Evolutionary conservation across 2,329 filamentous ascomycete species (phyloP).

Genomic region (Geosmithia flava): DNA sequence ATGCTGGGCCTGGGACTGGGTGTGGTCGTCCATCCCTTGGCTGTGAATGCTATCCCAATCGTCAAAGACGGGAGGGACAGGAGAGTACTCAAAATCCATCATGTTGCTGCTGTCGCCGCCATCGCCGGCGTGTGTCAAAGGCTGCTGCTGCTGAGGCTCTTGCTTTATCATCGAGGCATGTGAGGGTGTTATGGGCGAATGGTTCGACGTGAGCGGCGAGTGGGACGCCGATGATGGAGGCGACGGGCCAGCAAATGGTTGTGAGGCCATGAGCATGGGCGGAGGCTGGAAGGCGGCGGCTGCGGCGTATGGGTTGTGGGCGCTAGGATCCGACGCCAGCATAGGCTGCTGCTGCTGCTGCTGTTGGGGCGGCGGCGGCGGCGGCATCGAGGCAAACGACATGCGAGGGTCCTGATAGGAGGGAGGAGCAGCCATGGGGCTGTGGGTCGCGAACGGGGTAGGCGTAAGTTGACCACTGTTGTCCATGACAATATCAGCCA

Average conservation of each 20-base stretch:
- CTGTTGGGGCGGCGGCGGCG: slow-evolving; percentile 15
- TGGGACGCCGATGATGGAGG: slow-evolving; percentile 17
- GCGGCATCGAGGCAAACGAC: slow-evolving; percentile 17
- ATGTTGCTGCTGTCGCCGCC: slow-evolving; percentile 12
- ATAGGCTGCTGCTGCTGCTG: slow-evolving; percentile 17
- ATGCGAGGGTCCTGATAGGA: slow-evolving; percentile 15
- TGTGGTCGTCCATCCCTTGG: slow-evolving; percentile 18
- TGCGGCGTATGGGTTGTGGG: slow-evolving; percentile 13
- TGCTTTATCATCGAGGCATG: slow-evolving; percentile 22
- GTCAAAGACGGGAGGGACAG: slow-evolving; percentile 22
- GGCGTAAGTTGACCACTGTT: slow-evolving; percentile 14
- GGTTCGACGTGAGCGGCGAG: slow-evolving; percentile 14
- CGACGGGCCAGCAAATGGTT: slow-evolving; percentile 17
- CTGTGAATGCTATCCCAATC: slow-evolving; percentile 27
- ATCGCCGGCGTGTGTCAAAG: slow-evolving; percentile 7
- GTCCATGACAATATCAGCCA: slow-evolving; percentile 33
- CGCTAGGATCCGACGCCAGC: slow-evolving; percentile 7
- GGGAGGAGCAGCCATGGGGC: slow-evolving; percentile 6
- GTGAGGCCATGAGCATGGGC: slow-evolving; percentile 19
- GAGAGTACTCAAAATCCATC: slow-evolving; percentile 32
- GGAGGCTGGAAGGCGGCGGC: slow-evolving; percentile 15
- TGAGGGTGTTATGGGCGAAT: slow-evolving; percentile 8
- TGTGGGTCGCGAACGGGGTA: slow-evolving; percentile 16
- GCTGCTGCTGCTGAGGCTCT: slow-evolving; percentile 18
- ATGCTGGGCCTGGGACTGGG: slow-evolving; percentile 11